Evolutionary conservation across 305 asterid species (phyloP), one percentile per base, ranked within the genome.

Genomic region (Salvia sclarea): DNA sequence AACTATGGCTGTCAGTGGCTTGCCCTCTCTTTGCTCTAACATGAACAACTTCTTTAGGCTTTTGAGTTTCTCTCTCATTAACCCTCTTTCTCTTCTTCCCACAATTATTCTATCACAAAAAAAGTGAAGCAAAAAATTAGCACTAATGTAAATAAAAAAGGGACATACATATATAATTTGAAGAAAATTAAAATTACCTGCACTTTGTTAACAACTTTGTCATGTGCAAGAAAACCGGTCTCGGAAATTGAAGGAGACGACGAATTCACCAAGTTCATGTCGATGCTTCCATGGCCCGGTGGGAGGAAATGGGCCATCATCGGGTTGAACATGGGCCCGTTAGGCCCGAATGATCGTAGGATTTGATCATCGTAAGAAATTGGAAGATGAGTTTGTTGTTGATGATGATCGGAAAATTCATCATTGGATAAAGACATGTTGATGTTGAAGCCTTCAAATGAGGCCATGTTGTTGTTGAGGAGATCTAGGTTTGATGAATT

Each of bases 11-110:
- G 74, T 94, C 98, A 66, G 97, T 94, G n/a, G 98, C 98, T 76
- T 94, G 98, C 45, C 97, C 98, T 85, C 98, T 88, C 87, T 87
- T 94, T 30, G 98, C 98, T 78, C 97, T 83, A 25, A 94, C 97
- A 90, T 88, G 98, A 64, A 94, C 95, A 67, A 91, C 98, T 74
- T 94, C 97, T 79, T 81, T 76, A 4, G 85, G 84, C 71, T 82
- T 87, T 84, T 83, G 91, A 53, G 9, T 72, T 62, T 82, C 85
- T 64, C 73, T 77, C 8, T 81, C 92, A 1, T 44, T 70, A 5
- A 20, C 72, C 57, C 82, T 82, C 67, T 86, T 94, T 67, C 98
- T 84, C 84, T 84, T 94, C 70, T 81, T 94, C 31, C 80, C 86
- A 58, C 78, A 69, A 67, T 45, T 65, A 13, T 62, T 79, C 96